phyloP scores from a whole-genome alignment of 331 rosid genomes.

The Pyrus hybrid region DNA sequence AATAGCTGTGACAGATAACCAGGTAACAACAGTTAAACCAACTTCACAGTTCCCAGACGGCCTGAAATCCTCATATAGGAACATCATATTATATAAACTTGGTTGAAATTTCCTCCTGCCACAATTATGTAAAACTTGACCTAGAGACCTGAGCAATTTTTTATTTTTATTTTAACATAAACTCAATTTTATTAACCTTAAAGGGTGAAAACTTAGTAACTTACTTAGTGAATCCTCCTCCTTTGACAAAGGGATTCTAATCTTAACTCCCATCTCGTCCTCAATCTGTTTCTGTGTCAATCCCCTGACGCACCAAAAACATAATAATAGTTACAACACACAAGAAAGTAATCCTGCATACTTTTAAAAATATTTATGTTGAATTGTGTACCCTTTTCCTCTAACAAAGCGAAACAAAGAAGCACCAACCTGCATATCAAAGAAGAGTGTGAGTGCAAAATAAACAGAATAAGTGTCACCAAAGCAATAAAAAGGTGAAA shows the following conservation, averaged over 20 bases:
- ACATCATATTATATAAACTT: neutral
- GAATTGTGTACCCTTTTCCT: slow-evolving; percentile 62
- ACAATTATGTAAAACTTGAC: neutral
- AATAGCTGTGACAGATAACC: slow-evolving; percentile 46
- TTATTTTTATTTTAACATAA: neutral
- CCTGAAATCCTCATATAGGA: neutral
- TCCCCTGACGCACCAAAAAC: slow-evolving; percentile 44
- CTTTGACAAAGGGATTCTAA: slow-evolving; percentile 55
- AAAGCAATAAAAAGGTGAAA: neutral
- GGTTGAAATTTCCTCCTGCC: neutral
- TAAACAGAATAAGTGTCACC: neutral
- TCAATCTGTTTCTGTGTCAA: slow-evolving; percentile 62
- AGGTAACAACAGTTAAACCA: neutral
- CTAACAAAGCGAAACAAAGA: slow-evolving; percentile 65
- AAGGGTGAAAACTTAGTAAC: slow-evolving; percentile 15
- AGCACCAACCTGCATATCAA: slow-evolving; percentile 74
- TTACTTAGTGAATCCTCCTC: slow-evolving; percentile 63
- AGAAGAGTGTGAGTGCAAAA: slow-evolving; percentile 12
- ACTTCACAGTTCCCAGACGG: neutral
- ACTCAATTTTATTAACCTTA: neutral
- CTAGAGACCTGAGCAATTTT: neutral
- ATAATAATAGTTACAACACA: slow-evolving; percentile 1
- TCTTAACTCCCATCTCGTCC: slow-evolving; percentile 66
- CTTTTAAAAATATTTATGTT: slow-evolving; percentile 4
- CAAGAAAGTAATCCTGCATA: slow-evolving; percentile 1